phyloP scores from a whole-genome alignment of 371 early-diverging fungal species.

The Mucor sp. region DNA sequence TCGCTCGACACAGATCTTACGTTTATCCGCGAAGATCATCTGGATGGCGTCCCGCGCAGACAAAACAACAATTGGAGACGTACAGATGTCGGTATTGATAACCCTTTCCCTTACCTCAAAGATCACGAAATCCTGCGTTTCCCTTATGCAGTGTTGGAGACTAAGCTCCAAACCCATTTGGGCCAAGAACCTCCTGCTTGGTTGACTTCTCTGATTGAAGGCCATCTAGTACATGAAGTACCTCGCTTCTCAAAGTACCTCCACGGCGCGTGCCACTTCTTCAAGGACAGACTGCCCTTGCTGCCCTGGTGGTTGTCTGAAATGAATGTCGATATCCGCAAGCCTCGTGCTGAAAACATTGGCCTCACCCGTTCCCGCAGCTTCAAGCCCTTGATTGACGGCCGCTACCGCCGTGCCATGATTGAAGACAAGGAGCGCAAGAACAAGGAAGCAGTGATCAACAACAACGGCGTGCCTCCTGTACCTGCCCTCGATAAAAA shows the following conservation, averaged over 20 bases:
- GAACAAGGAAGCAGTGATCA: conserved; percentile 19
- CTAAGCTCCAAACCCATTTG: conserved; percentile 88
- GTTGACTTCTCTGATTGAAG: conserved; percentile 84
- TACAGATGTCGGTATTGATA: conserved; percentile 79
- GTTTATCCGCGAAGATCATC: conserved; percentile 95
- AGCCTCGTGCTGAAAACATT: conserved; percentile 50
- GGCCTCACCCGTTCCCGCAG: conserved; percentile 49
- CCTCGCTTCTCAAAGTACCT: conserved; percentile 97
- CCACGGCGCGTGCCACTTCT: conserved; percentile 78
- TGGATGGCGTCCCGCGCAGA: conserved; percentile 54
- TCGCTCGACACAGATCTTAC: conserved; percentile 95
- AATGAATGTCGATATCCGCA: conserved; percentile 59
- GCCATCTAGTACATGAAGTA: conserved; percentile 92
- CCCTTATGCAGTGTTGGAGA: conserved; percentile 74
- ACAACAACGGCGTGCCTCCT: conserved; percentile 10
- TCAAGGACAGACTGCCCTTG: conserved; percentile 33
- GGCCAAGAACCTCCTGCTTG: conserved; percentile 89
- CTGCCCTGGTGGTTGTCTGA: conserved; percentile 56
- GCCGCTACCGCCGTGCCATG: conserved; percentile 43
- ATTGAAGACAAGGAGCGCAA: conserved; percentile 32
- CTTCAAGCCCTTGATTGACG: conserved; percentile 53
- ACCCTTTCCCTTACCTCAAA: conserved; percentile 82
- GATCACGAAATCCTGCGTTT: conserved; percentile 73
- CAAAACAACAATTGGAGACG: conserved; percentile 87
- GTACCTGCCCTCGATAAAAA: background rate